Conservation (phyloP, 106 monocot genomes). For the Platanthera zijinensis region DNA sequence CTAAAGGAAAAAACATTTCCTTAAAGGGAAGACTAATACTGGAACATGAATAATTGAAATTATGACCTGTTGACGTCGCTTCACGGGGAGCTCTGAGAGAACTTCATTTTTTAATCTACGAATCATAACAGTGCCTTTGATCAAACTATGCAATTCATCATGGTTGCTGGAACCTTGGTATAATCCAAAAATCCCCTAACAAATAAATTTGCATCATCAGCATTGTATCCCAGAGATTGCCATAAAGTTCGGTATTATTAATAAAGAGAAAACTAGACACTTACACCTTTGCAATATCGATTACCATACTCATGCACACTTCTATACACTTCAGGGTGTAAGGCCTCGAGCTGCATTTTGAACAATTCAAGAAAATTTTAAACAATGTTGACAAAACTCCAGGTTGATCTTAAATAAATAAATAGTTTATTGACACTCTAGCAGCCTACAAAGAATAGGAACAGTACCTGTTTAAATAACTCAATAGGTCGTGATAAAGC, state of each 20-base stretch:
- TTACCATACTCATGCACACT: slow-evolving; percentile 93
- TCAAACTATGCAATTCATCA: slow-evolving; percentile 91
- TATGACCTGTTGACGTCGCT: slow-evolving; percentile 85
- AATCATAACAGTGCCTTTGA: slow-evolving; percentile 97
- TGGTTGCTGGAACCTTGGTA: slow-evolving; percentile 98
- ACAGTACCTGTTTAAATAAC: slow-evolving; percentile 79
- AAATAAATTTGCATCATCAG: not conserved
- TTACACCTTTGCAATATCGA: slow-evolving; percentile 95
- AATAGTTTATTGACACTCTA: not conserved
- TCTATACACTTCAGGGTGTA: slow-evolving; percentile 83
- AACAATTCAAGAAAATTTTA: not conserved
- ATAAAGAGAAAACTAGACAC: slow-evolving; percentile 16
- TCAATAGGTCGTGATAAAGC: slow-evolving; percentile 97
- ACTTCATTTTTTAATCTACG: slow-evolving; percentile 97
- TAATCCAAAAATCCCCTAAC: slow-evolving; percentile 77
- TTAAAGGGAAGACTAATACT: not conserved
- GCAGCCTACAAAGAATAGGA: slow-evolving; percentile 3
- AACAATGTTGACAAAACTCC: not conserved
- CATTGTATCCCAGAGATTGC: not conserved
- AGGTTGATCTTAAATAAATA: not conserved
- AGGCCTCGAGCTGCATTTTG: slow-evolving; percentile 69
- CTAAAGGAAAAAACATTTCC: no score
- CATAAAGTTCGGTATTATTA: not conserved
- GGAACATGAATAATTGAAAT: not conserved
- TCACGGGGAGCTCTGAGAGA: slow-evolving; percentile 72